Percentiles rank a stretch among this genome's conserved stretches.
These are phyloP conservation scores for Protomyces macrosporus DNA, from an alignment of 1,139 yeast species.

Conservation along the genomic window DNA sequence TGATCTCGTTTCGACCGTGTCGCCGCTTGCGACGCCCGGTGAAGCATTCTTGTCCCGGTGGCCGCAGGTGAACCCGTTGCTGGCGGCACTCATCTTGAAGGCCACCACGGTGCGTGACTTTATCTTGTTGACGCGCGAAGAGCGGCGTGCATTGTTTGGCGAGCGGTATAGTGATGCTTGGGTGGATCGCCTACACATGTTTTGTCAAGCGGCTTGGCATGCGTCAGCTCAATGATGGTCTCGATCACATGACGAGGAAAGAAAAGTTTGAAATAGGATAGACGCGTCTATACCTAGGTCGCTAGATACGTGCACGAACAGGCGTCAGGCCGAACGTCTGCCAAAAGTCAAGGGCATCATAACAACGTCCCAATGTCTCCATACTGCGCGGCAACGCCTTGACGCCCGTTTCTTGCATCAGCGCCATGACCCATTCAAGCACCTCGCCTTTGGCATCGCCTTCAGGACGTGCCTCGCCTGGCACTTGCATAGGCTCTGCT, in stretches of 20 bases:
- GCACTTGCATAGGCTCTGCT: neutral
- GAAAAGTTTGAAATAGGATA: neutral
- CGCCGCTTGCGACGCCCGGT: neutral
- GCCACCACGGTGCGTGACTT: neutral
- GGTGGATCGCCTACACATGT: neutral
- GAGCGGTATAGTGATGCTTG: neutral
- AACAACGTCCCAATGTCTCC: slow-evolving; percentile 18
- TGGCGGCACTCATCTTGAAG: neutral
- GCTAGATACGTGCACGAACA: slow-evolving; percentile 15
- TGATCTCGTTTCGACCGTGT: neutral
- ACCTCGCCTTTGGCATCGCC: slow-evolving; percentile 8
- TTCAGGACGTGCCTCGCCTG: neutral
- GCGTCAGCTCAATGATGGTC: too few relatives aligned
- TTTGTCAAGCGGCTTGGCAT: neutral
- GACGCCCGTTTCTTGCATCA: slow-evolving; percentile 13
- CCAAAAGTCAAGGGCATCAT: slow-evolving; percentile 22
- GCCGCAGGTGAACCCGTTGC: neutral
- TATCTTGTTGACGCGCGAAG: neutral
- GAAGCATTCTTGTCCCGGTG: neutral
- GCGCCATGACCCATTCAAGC: slow-evolving; percentile 11
- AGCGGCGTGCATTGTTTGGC: neutral
- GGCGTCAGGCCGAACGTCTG: slow-evolving; percentile 9
- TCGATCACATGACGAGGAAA: too few relatives aligned
- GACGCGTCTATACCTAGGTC: neutral
- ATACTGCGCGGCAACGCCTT: slow-evolving; percentile 15